Evolutionary conservation across 768 basidiomycete genomes (phyloP).

Genomic region (Suillus spraguei): DNA sequence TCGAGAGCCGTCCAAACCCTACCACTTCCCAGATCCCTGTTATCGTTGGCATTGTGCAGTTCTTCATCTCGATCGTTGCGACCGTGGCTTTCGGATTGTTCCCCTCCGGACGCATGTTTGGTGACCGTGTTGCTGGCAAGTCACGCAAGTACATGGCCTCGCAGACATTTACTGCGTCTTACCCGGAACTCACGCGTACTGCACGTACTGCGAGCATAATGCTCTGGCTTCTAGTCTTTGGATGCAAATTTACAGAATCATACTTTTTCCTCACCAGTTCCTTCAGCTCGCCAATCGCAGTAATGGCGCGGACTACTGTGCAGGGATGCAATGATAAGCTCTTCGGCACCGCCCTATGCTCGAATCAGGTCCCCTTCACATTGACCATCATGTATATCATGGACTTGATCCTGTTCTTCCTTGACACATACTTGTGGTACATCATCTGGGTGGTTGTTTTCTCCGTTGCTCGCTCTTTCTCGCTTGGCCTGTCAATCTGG

Average conservation of each 20-base stretch:
- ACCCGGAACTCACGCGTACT: slow-evolving; percentile 71
- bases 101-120: slow-evolving; percentile 98
- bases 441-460: slow-evolving; percentile 98
- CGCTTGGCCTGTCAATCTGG: slow-evolving; percentile 96
- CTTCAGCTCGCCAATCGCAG: slow-evolving; percentile 94
- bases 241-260: slow-evolving; percentile 96
- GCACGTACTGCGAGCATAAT: slow-evolving; percentile 83
- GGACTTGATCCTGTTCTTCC: slow-evolving; percentile 97
- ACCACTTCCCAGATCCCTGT: slow-evolving; percentile 70
- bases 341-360: slow-evolving; percentile 81
- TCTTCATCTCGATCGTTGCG: slow-evolving; percentile 84
- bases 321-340: slow-evolving; percentile 86
- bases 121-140: slow-evolving; percentile 96
- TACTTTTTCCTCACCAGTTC: slow-evolving; percentile 98
- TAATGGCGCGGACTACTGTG: slow-evolving; percentile 95
- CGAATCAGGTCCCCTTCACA: slow-evolving; percentile 92
- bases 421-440: slow-evolving; percentile 99
- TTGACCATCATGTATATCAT: slow-evolving; percentile 99
- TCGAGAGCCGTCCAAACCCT: slow-evolving; percentile 63
- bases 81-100: slow-evolving; percentile 85
- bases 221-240: slow-evolving; percentile 91
- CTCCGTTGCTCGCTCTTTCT: slow-evolving; percentile 87
- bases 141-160: slow-evolving; percentile 98
- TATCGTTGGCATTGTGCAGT: slow-evolving; percentile 92
- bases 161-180: slow-evolving; percentile 98